These are phyloP conservation scores for Microbotryum saponariae DNA, from an alignment of 1,284 basidiomycete species.

Conservation along the genomic window DNA sequence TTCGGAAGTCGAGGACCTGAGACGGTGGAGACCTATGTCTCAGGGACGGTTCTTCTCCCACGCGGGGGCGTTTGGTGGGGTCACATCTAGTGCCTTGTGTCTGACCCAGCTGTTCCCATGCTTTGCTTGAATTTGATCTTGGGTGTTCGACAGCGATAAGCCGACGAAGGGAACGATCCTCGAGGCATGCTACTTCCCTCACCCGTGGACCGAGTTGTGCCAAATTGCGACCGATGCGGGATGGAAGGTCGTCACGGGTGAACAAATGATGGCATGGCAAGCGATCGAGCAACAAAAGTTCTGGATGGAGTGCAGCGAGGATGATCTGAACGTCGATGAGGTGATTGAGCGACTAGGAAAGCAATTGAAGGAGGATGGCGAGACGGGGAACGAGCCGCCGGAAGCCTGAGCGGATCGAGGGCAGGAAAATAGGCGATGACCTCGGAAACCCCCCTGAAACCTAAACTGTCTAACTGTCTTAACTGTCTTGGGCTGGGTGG, in stretches of 20 bases:
- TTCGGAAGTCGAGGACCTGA: background rate
- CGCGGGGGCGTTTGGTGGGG: too few relatives aligned
- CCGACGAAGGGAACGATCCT: constrained; percentile 31
- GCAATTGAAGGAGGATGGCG: constrained; percentile 26
- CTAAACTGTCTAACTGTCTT: too few relatives aligned
- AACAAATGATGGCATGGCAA: constrained; percentile 32
- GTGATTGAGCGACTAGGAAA: constrained; percentile 23
- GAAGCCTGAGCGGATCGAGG: background rate
- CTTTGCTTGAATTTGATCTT: background rate
- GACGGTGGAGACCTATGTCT: background rate
- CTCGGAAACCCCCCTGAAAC: too few relatives aligned
- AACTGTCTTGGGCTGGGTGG: too few relatives aligned
- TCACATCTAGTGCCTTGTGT: too few relatives aligned
- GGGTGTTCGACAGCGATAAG: constrained; percentile 15
- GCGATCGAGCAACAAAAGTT: constrained; percentile 34
- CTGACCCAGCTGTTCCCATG: too few relatives aligned
- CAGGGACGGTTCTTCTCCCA: background rate
- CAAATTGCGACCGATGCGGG: constrained; percentile 26
- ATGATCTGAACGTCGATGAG: constrained; percentile 24
- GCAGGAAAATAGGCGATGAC: background rate
- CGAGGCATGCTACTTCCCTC: constrained; percentile 33
- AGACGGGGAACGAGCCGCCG: constrained; percentile 26
- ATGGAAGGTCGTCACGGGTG: constrained; percentile 33
- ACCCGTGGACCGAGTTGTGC: constrained; percentile 29
- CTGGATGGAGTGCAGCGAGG: constrained; percentile 26